Evolutionary conservation across 1,284 basidiomycete genomes (phyloP).

Genomic region (Ceratobasidium sp.): DNA sequence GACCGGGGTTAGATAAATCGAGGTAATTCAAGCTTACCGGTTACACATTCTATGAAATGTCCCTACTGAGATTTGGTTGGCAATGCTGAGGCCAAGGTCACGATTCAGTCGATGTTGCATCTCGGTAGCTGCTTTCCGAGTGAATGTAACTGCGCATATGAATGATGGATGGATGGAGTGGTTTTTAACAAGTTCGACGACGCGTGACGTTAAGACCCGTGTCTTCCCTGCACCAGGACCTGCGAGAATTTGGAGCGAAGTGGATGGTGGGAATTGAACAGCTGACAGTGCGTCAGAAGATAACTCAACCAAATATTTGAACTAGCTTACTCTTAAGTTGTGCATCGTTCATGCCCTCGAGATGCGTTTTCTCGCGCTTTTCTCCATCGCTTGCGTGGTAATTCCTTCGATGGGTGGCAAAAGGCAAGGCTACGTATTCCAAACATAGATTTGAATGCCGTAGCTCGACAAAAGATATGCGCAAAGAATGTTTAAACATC

Average conservation of each 20-base stretch:
- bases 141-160: constrained; percentile 87
- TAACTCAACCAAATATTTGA: neutral
- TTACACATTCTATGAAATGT: constrained; percentile 90
- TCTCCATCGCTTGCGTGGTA: neutral
- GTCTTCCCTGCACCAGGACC: constrained; percentile 55
- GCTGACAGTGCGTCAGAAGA: neutral
- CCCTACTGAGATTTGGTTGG: neutral
- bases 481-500: no score
- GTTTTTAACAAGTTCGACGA: constrained; percentile 78
- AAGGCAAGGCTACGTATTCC: no score
- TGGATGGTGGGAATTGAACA: constrained; percentile 4
- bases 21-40: constrained; percentile 53
- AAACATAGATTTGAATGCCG: no score
- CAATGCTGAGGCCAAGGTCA: neutral
- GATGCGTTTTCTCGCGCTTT: neutral
- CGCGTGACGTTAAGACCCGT: constrained; percentile 80
- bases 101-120: constrained; percentile 80
- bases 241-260: constrained; percentile 25
- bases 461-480: no score
- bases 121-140: constrained; percentile 91
- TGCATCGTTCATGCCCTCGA: constrained; percentile 4
- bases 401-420: neutral
- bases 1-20: neutral
- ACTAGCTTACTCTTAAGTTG: neutral
- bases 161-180: constrained; percentile 69